Evolutionary conservation across 108 stramenopile genomes (phyloP), one percentile per base, ranked within the genome.

Genomic region (Thalassiosira profunda): DNA sequence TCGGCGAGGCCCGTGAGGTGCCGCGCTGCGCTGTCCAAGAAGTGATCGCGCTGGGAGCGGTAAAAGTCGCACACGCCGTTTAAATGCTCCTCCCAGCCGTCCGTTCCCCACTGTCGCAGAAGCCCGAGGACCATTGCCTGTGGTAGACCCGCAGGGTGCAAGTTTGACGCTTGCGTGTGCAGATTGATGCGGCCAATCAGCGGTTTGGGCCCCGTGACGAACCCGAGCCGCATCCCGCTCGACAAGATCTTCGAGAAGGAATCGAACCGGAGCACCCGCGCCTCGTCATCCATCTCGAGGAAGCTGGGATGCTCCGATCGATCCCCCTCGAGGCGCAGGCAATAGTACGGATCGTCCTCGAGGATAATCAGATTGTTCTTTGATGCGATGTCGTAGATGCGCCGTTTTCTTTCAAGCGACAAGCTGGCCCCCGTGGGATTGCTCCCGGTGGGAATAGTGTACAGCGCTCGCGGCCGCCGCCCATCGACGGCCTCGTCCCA

Each of bases 291-390:
- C n/a, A n/a, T n/a, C n/a, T n/a, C n/a, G n/a, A n/a, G n/a, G n/a
- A n/a, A n/a, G n/a, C n/a, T n/a, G n/a, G n/a, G n/a, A n/a, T n/a
- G n/a, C n/a, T n/a, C 11, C 17, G 58, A 65, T 15, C 23, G 44
- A 26, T 63, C 14, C 20, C 63, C 38, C 11, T 63, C 38, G 17
- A 70, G 77, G 25, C 73, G 35, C 14, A 88, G 63, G 48, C 59
- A 82, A 58, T 76, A 83, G 58, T 88, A 88, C 0, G 84, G 78
- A 30, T 88, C 88, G 67, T 89, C 88, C 47, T 89, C 88, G 10
- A 82, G 25, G 28, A 89, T 79, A 5, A 83, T 31, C 18, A 83
- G 42, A 56, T 85, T 82, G 54, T 80, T 67, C 44, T 85, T 51
- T 23, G 43, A 57, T 29, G 71, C 70, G 24, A 88, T 10, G 14